Evolutionary conservation across 805 yeast genomes (phyloP).

Genomic region (Saturnispora bothae): DNA sequence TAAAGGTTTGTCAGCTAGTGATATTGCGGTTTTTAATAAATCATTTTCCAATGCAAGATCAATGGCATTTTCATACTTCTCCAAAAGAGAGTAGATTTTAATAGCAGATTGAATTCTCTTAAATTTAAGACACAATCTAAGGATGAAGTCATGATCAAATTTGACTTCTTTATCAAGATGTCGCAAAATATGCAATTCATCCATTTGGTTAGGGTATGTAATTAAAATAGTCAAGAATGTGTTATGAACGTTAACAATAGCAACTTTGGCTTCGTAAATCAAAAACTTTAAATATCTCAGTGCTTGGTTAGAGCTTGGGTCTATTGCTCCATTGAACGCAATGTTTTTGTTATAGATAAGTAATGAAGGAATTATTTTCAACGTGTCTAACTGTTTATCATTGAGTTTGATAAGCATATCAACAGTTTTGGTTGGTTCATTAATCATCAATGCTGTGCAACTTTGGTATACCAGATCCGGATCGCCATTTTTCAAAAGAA

Average conservation of each 20-base stretch:
- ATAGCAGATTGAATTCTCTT: slow-evolving; percentile 57
- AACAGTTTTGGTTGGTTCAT: slow-evolving; percentile 59
- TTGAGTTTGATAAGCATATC: slow-evolving; percentile 65
- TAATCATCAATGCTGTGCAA: slow-evolving; percentile 57
- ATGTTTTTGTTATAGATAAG: slow-evolving; percentile 51
- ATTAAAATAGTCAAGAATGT: slow-evolving; percentile 60
- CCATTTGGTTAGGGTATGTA: slow-evolving; percentile 30
- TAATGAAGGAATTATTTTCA: slow-evolving; percentile 64
- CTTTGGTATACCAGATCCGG: slow-evolving; percentile 48
- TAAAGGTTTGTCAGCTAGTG: slow-evolving; percentile 37
- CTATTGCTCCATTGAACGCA: slow-evolving; percentile 24
- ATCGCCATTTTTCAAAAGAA: slow-evolving; percentile 39
- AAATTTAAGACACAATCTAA: slow-evolving; percentile 59
- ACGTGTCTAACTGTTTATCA: slow-evolving; percentile 38
- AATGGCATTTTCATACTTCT: slow-evolving; percentile 72
- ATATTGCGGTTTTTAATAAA: slow-evolving; percentile 46
- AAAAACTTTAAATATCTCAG: slow-evolving; percentile 51
- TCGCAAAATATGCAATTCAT: slow-evolving; percentile 39
- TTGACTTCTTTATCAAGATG: slow-evolving; percentile 37
- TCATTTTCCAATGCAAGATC: slow-evolving; percentile 56
- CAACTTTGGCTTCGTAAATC: slow-evolving; percentile 34
- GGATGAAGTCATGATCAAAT: slow-evolving; percentile 64
- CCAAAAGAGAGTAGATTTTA: slow-evolving; percentile 56
- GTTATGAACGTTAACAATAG: slow-evolving; percentile 49
- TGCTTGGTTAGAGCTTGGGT: slow-evolving; percentile 47